These are phyloP conservation scores for Corrigiola litoralis DNA, from an alignment of 179 eudicot species.

Conservation along the genomic window DNA sequence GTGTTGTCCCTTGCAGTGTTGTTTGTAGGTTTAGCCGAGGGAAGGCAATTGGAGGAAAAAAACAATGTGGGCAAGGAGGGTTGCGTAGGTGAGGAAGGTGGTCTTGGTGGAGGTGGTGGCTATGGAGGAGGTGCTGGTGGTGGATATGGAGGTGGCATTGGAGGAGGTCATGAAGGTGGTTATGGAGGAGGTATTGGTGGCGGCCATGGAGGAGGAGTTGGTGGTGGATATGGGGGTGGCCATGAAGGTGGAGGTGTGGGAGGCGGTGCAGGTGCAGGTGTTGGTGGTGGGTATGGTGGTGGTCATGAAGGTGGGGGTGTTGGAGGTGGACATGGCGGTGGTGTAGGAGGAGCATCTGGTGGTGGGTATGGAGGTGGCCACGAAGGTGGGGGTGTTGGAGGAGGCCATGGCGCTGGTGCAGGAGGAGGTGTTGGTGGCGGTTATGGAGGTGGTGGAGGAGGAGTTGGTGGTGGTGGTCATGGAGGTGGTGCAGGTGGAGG, in stretches of 20 bases:
- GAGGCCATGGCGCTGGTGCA: background rate
- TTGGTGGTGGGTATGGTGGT: constrained; percentile 7
- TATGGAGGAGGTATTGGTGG: constrained; percentile 1
- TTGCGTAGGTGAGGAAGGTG: constrained; percentile 24
- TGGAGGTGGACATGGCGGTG: constrained; percentile 16
- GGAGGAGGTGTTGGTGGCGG: constrained; percentile 14
- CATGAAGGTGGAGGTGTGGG: background rate
- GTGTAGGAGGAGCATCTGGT: no score
- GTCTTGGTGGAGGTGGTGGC: constrained; percentile 16
- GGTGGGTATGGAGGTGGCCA: constrained; percentile 18
- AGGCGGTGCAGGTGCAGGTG: background rate
- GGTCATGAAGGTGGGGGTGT: constrained; percentile 15
- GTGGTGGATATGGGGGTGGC: background rate
- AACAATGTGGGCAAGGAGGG: constrained; percentile 19
- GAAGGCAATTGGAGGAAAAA: constrained; percentile 31
- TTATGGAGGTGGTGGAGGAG: constrained; percentile 6
- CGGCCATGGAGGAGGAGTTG: constrained; percentile 18
- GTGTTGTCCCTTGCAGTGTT: constrained; percentile 18
- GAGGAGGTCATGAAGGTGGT: constrained; percentile 12
- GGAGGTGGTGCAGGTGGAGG: constrained; percentile 1
- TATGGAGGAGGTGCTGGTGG: constrained; percentile 9
- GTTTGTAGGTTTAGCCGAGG: constrained; percentile 28
- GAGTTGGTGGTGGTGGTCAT: constrained; percentile 4
- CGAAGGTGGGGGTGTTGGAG: no score
- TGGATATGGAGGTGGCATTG: background rate